phyloP scores from a whole-genome alignment of 176 grass and related monocot genomes.

The Tillandsia fasciculata region DNA sequence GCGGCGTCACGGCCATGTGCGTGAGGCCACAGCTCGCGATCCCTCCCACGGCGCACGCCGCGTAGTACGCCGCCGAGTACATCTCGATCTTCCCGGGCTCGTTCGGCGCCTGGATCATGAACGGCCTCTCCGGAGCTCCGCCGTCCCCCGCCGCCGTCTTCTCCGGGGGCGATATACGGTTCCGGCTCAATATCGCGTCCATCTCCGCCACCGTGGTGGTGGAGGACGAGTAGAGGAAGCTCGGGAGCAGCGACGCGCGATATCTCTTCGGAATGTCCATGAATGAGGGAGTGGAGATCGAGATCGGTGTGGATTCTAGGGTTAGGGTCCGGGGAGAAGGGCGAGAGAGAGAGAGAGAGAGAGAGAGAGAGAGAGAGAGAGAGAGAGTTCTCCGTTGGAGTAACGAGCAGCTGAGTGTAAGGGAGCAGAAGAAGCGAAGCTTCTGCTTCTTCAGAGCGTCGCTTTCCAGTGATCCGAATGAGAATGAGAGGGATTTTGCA shows the following conservation, averaged over 20 bases:
- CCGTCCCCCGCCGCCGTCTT: not conserved
- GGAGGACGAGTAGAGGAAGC: conserved; percentile 35
- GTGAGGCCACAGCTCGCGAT: not conserved
- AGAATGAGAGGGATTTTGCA: too few relatives aligned
- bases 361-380: not conserved
- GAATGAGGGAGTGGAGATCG: not conserved
- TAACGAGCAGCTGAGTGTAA: too few relatives aligned
- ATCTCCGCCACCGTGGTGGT: not conserved
- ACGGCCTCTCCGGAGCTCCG: conserved; percentile 1
- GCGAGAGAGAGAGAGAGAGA: not conserved
- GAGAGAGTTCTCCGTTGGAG: too few relatives aligned
- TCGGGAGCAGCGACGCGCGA: conserved; percentile 35
- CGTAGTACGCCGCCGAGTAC: conserved; percentile 66
- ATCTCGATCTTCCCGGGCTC: conserved; percentile 33
- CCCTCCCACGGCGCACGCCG: not conserved
- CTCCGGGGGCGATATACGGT: not conserved
- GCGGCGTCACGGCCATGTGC: conserved; percentile 33
- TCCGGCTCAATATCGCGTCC: not conserved
- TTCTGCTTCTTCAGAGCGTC: too few relatives aligned
- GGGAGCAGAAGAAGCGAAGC: too few relatives aligned
- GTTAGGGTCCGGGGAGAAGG: not conserved
- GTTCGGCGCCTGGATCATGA: conserved; percentile 29
- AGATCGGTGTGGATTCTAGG: not conserved
- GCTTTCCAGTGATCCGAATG: too few relatives aligned
- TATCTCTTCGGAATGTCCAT: conserved; percentile 44